Evolutionary conservation across 2,329 filamentous ascomycete genomes (phyloP).

Genomic region (Penicillium palitans): DNA sequence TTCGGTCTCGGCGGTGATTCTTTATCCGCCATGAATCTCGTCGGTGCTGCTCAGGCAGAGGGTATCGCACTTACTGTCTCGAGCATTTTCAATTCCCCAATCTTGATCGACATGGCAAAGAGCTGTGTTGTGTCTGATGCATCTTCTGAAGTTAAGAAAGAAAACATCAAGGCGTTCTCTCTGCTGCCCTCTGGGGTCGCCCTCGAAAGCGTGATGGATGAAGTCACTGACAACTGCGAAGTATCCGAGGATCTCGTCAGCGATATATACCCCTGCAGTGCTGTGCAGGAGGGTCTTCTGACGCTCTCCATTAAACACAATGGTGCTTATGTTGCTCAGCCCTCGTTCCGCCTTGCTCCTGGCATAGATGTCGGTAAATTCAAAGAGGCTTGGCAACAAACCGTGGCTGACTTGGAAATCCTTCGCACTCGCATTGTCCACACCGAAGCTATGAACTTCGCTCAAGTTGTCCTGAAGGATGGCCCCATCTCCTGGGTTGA

Average conservation of each 20-base stretch:
- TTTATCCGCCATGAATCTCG: conserved; percentile 50
- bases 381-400: conserved; percentile 49
- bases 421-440: conserved; percentile 51
- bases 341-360: conserved; percentile 42
- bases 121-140: conserved; percentile 22
- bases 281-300: conserved; percentile 49
- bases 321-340: conserved; percentile 52
- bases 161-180: conserved; percentile 28
- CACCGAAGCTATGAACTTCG: conserved; percentile 37
- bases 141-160: neutral
- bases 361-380: conserved; percentile 45
- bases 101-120: conserved; percentile 46
- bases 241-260: conserved; percentile 32
- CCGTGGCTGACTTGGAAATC: conserved; percentile 49
- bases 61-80: conserved; percentile 45
- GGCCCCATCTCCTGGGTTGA: conserved; percentile 38
- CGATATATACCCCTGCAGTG: conserved; percentile 48
- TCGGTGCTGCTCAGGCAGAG: conserved; percentile 42
- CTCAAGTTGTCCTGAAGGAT: conserved; percentile 44
- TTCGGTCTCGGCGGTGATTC: conserved; percentile 51
- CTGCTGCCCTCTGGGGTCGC: conserved; percentile 27
- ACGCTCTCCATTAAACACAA: conserved; percentile 50
- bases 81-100: conserved; percentile 47
- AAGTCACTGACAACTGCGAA: conserved; percentile 34
- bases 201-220: conserved; percentile 26